phyloP scores from a whole-genome alignment of 2,329 filamentous ascomycete genomes.

The Pseudogymnoascus sp. region DNA sequence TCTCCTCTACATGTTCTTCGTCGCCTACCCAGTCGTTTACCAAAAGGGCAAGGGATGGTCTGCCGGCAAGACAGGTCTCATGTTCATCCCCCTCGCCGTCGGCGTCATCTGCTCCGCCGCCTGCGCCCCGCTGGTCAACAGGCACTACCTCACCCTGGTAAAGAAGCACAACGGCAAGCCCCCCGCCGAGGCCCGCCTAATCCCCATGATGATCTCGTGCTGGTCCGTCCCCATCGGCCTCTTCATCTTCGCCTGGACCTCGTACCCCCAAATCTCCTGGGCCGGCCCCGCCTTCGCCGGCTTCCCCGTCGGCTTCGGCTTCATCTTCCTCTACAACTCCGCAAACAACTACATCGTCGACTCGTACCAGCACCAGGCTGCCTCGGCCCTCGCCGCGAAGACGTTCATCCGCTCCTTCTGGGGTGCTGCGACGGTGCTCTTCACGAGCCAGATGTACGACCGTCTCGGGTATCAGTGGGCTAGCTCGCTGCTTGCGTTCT shows the following conservation, averaged over 20 bases:
- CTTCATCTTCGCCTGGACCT: constrained; percentile 62
- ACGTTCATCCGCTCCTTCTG: constrained; percentile 73
- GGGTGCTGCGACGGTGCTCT: constrained; percentile 70
- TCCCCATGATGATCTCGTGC: constrained; percentile 74
- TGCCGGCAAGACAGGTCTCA: constrained; percentile 66
- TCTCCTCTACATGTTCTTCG: constrained; percentile 32
- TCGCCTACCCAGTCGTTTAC: constrained; percentile 57
- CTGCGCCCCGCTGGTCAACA: constrained; percentile 68
- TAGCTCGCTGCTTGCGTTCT: constrained; percentile 61
- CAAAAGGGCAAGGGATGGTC: constrained; percentile 67
- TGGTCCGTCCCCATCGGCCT: constrained; percentile 63
- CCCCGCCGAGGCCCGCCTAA: constrained; percentile 67
- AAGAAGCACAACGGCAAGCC: constrained; percentile 60
- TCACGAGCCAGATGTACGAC: constrained; percentile 74
- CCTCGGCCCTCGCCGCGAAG: constrained; percentile 73
- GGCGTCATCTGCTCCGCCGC: constrained; percentile 62
- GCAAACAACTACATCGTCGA: constrained; percentile 53
- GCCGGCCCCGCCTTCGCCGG: constrained; percentile 50
- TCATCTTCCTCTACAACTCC: constrained; percentile 57
- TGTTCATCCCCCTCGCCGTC: constrained; percentile 78
- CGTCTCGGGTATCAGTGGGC: constrained; percentile 71
- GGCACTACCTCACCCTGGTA: constrained; percentile 63
- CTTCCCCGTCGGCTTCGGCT: constrained; percentile 52
- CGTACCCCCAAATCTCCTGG: constrained; percentile 48
- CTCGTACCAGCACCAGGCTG: constrained; percentile 65